Percentiles rank a stretch among this genome's conserved stretches.
Conservation (phyloP, 2,329 filamentous ascomycete genomes). For the Exophiala sp. region DNA sequence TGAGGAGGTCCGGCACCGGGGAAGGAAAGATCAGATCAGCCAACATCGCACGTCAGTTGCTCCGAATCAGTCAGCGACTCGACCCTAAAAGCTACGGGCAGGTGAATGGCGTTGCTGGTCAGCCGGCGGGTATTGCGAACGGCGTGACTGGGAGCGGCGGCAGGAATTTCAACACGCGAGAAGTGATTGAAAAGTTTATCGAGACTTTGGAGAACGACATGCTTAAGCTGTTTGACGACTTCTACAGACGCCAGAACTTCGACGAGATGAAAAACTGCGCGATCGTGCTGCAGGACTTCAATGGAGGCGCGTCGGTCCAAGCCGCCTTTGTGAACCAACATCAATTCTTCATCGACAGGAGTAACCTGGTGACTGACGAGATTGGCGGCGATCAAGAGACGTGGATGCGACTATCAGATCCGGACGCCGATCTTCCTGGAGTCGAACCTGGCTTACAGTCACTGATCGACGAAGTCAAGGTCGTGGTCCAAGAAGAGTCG, state of each 20-base stretch:
- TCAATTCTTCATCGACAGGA: conserved; percentile 96
- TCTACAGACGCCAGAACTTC: conserved; percentile 90
- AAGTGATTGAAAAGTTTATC: conserved; percentile 92
- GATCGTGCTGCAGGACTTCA: conserved; percentile 89
- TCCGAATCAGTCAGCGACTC: conserved; percentile 87
- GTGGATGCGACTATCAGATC: conserved; percentile 91
- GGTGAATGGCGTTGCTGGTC: conserved; percentile 32
- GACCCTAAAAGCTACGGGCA: conserved; percentile 69
- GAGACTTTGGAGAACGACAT: conserved; percentile 94
- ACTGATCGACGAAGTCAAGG: conserved; percentile 85
- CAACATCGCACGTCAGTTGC: conserved; percentile 84
- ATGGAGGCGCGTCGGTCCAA: conserved; percentile 89
- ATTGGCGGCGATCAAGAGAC: conserved; percentile 56
- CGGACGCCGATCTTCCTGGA: conserved; percentile 82
- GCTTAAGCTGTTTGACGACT: conserved; percentile 93
- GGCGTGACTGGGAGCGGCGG: conserved; percentile 36
- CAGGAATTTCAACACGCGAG: conserved; percentile 61
- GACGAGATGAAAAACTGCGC: conserved; percentile 98
- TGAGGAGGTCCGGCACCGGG: conserved; percentile 74
- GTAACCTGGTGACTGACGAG: conserved; percentile 84
- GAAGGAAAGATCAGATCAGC: conserved; percentile 93
- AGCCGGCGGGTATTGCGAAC: conserved; percentile 47
- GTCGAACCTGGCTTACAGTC: conserved; percentile 90
- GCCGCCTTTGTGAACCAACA: conserved; percentile 97
- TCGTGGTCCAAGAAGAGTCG: conserved; percentile 94